Evolutionary conservation across 2,329 filamentous ascomycete genomes (phyloP).

Genomic region (Fusarium sp.): DNA sequence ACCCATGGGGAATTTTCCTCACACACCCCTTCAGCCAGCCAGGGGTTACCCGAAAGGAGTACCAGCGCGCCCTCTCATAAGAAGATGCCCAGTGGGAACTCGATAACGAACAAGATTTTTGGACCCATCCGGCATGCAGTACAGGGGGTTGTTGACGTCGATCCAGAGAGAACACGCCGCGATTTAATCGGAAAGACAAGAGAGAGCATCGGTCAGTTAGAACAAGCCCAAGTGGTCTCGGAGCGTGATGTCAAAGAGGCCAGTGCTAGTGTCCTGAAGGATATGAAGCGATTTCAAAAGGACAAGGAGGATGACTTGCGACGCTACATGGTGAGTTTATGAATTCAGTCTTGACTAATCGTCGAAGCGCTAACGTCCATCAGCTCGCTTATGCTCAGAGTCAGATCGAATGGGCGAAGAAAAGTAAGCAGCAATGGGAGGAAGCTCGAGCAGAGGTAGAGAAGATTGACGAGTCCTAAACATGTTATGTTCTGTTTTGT

Average conservation of each 20-base stretch:
- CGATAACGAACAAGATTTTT: constrained; percentile 93
- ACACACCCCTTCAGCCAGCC: constrained; percentile 76
- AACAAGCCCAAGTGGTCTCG: constrained; percentile 89
- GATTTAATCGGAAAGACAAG: constrained; percentile 97
- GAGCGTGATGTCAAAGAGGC: constrained; percentile 95
- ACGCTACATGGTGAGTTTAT: constrained; percentile 87
- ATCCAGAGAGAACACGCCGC: constrained; percentile 90
- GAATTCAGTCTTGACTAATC: not conserved
- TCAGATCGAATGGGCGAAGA: constrained; percentile 94
- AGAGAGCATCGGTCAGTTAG: constrained; percentile 85
- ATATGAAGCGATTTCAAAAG: constrained; percentile 90
- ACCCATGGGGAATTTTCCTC: constrained; percentile 78
- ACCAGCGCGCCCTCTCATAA: constrained; percentile 67
- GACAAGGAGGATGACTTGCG: constrained; percentile 96
- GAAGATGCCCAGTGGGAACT: constrained; percentile 87
- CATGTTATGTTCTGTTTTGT: not conserved
- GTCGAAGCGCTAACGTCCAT: constrained; percentile 33
- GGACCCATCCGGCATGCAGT: constrained; percentile 95
- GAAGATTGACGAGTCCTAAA: constrained; percentile 78
- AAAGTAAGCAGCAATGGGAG: constrained; percentile 90
- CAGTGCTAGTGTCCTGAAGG: constrained; percentile 86
- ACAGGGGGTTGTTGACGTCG: constrained; percentile 94
- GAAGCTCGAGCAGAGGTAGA: constrained; percentile 88
- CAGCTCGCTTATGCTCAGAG: constrained; percentile 92
- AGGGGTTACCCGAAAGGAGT: constrained; percentile 72